Conservation (phyloP, 768 basidiomycete genomes). For the Leucosporidium scottii region DNA sequence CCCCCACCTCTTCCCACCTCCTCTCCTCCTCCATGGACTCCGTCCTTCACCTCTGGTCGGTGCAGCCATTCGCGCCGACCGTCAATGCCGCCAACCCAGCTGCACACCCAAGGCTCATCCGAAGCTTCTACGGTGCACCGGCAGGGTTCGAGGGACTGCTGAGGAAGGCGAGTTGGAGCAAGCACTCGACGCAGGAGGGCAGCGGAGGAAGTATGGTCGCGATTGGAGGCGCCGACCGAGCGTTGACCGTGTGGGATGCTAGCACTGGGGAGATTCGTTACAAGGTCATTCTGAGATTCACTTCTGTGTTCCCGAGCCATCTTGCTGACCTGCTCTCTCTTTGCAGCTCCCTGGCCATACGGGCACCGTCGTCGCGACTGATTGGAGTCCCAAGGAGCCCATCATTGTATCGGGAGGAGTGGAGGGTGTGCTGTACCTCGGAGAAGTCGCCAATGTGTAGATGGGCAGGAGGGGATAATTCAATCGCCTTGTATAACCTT, state of each 20-base stretch:
- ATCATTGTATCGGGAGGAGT: slow-evolving; percentile 48
- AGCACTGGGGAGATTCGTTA: slow-evolving; percentile 37
- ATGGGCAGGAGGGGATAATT: not conserved
- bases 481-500: not conserved
- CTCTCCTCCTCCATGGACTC: slow-evolving; percentile 88
- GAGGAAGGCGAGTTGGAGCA: slow-evolving; percentile 68
- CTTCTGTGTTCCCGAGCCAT: not conserved
- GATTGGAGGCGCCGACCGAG: slow-evolving; percentile 46
- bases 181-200: slow-evolving; percentile 7
- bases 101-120: slow-evolving; percentile 34
- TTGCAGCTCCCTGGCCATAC: slow-evolving; percentile 84
- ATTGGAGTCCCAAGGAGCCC: slow-evolving; percentile 92
- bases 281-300: slow-evolving; percentile 30
- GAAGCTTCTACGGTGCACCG: slow-evolving; percentile 58
- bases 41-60: slow-evolving; percentile 79
- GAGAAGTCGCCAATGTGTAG: slow-evolving; percentile 27
- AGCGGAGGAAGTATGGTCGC: slow-evolving; percentile 42
- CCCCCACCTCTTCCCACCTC: slow-evolving; percentile 77
- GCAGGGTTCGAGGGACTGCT: slow-evolving; percentile 90
- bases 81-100: slow-evolving; percentile 70
- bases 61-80: slow-evolving; percentile 85
- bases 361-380: slow-evolving; percentile 89
- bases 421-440: slow-evolving; percentile 34
- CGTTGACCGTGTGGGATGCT: slow-evolving; percentile 45
- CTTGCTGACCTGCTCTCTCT: slow-evolving; percentile 1